Conservation (phyloP, 164 flowering plant genomes). For the Magnolia kwangsiensis region DNA sequence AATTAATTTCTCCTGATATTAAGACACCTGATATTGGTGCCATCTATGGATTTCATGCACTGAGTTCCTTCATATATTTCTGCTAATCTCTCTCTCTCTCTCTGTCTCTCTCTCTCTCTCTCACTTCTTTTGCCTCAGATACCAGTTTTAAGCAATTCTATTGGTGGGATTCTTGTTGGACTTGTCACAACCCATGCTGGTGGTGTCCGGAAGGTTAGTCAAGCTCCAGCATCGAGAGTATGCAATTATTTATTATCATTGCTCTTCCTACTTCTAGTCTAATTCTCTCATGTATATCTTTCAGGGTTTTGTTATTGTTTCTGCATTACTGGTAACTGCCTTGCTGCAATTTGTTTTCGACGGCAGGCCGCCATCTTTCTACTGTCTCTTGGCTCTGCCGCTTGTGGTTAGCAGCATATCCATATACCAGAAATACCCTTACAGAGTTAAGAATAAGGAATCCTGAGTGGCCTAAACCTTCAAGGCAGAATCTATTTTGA, state of each 20-base stretch:
- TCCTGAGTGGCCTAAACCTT: slow-evolving; percentile 17
- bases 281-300: slow-evolving; percentile 15
- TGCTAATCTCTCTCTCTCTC: too few relatives aligned
- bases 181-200: slow-evolving; percentile 88
- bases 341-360: slow-evolving; percentile 87
- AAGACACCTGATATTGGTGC: too few relatives aligned
- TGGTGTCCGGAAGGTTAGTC: slow-evolving; percentile 87
- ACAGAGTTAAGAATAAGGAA: slow-evolving; percentile 73
- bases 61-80: too few relatives aligned
- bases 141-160: slow-evolving; percentile 75
- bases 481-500: neutral
- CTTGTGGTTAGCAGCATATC: slow-evolving; percentile 81
- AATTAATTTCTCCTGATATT: too few relatives aligned
- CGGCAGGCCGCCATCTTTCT: slow-evolving; percentile 85
- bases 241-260: neutral
- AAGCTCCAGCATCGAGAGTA: neutral
- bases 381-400: slow-evolving; percentile 77
- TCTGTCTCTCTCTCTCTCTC: too few relatives aligned
- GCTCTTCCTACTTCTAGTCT: neutral
- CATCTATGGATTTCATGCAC: too few relatives aligned
- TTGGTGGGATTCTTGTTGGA: slow-evolving; percentile 97
- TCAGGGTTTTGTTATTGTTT: slow-evolving; percentile 98
- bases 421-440: slow-evolving; percentile 87
- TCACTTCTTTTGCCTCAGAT: slow-evolving; percentile 54
- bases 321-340: slow-evolving; percentile 95